phyloP scores from a whole-genome alignment of 192 early-diverging fungal genomes.

The Coemansia umbellata region DNA sequence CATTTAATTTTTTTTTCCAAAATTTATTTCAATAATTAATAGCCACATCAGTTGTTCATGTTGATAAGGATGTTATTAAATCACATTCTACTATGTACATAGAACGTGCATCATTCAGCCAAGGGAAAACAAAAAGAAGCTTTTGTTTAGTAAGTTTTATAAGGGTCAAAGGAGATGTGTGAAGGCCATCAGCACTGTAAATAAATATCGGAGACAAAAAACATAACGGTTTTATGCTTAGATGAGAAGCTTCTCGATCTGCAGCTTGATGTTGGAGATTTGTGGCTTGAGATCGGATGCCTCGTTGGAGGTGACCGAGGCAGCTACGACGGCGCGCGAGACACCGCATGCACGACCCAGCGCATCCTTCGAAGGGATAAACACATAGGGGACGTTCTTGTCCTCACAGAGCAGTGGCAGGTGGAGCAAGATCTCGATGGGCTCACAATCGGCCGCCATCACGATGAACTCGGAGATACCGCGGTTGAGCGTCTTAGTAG shows the following conservation, averaged over 20 bases:
- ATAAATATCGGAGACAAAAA: not conserved
- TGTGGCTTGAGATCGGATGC: constrained; percentile 92
- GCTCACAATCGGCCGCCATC: constrained; percentile 97
- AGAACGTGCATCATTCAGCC: constrained; percentile 48
- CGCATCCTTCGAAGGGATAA: constrained; percentile 94
- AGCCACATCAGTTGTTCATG: no score
- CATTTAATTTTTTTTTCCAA: no score
- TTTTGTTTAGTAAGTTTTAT: no score
- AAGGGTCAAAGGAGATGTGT: no score
- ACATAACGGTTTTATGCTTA: constrained; percentile 3
- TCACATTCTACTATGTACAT: constrained; percentile 40
- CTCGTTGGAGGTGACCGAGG: constrained; percentile 96
- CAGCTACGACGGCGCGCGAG: constrained; percentile 87
- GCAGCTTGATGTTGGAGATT: constrained; percentile 83
- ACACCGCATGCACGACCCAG: constrained; percentile 98
- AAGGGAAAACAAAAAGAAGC: constrained; percentile 3
- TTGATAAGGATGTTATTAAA: not conserved
- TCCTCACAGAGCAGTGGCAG: constrained; percentile 97
- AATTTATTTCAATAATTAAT: no score
- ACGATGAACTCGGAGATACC: constrained; percentile 98
- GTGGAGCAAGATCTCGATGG: constrained; percentile 96
- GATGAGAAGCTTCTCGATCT: constrained; percentile 81
- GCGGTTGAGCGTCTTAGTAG: constrained; percentile 98
- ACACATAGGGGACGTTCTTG: constrained; percentile 99
- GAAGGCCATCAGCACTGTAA: constrained; percentile 31